Percentiles rank a stretch among this genome's conserved stretches.
These are phyloP conservation scores for Lentinula novae-zelandiae DNA, from an alignment of 1,284 basidiomycete species.

Conservation along the genomic window DNA sequence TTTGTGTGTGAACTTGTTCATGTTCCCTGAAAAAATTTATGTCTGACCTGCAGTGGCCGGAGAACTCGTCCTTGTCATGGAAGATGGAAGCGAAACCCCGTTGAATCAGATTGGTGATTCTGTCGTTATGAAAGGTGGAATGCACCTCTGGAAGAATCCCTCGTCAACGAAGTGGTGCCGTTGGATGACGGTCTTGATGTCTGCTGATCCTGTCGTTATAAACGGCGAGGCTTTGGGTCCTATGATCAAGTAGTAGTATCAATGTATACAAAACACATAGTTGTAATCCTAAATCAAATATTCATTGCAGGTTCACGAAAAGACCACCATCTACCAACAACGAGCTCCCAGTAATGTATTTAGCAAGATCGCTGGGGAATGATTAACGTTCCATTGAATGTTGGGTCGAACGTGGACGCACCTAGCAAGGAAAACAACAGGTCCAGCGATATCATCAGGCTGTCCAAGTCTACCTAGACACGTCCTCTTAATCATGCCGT, in stretches of 20 bases:
- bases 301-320: constrained; percentile 75
- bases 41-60: constrained; percentile 40
- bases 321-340: constrained; percentile 76
- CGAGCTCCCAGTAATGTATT: constrained; percentile 66
- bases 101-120: constrained; percentile 54
- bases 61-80: constrained; percentile 49
- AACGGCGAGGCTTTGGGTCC: constrained; percentile 38
- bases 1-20: constrained; percentile 34
- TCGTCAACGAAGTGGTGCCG: constrained; percentile 43
- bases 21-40: neutral
- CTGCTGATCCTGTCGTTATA: constrained; percentile 50
- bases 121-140: constrained; percentile 54
- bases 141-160: constrained; percentile 63
- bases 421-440: constrained; percentile 67
- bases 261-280: neutral
- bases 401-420: neutral
- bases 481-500: constrained; percentile 65
- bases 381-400: neutral
- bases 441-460: constrained; percentile 75
- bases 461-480: constrained; percentile 66
- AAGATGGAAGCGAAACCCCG: constrained; percentile 53
- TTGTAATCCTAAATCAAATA: neutral
- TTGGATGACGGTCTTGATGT: constrained; percentile 50
- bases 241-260: constrained; percentile 17
- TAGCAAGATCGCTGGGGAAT: constrained; percentile 58